Evolutionary conservation across 2,329 filamentous ascomycete species (phyloP).

Genomic region (Colletotrichum euphorbiae): DNA sequence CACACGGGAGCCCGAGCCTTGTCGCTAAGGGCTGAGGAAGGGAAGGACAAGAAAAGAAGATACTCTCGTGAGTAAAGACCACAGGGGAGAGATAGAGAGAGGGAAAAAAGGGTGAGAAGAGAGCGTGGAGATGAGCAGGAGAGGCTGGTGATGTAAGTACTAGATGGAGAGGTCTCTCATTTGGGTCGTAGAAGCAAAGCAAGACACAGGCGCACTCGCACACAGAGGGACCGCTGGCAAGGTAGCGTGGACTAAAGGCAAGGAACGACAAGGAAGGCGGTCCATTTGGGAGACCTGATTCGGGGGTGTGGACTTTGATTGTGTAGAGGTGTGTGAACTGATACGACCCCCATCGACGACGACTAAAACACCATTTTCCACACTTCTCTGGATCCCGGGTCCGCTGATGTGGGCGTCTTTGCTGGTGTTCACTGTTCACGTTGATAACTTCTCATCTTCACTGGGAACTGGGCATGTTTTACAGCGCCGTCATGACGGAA

Average conservation of each 20-base stretch:
- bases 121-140: slow-evolving; percentile 11
- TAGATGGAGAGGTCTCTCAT: neutral
- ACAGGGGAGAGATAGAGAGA: neutral
- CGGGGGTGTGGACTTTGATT: neutral
- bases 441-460: too few species aligned
- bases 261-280: slow-evolving; percentile 8
- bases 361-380: slow-evolving; percentile 26
- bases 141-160: slow-evolving; percentile 26
- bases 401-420: neutral
- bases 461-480: too few species aligned
- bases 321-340: slow-evolving; percentile 22
- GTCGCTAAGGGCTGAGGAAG: slow-evolving; percentile 14
- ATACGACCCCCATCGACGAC: slow-evolving; percentile 12
- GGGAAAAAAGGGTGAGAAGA: slow-evolving; percentile 6
- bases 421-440: neutral
- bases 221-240: neutral
- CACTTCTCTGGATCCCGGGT: neutral
- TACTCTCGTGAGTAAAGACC: neutral
- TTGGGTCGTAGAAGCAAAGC: neutral
- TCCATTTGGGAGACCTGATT: too few species aligned
- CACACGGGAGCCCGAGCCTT: neutral
- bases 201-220: neutral
- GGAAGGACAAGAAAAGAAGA: slow-evolving; percentile 33
- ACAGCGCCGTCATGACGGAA: too few species aligned
- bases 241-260: too few species aligned